Conservation (phyloP, 2,329 filamentous ascomycete genomes). For the Microcera coccophila region DNA sequence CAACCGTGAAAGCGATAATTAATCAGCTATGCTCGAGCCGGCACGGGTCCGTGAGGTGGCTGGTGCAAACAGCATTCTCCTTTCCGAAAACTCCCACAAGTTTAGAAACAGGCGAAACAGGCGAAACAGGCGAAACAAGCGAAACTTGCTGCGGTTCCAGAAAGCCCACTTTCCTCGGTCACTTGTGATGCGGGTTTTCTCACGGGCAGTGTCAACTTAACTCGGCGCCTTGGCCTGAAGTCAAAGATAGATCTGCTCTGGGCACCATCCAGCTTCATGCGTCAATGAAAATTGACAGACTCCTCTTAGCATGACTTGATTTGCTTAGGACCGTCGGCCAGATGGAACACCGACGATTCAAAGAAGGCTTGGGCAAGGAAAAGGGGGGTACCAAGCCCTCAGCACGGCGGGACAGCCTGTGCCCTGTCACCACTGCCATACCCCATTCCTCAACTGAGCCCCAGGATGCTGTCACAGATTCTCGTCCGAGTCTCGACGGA, state of each 20-base stretch:
- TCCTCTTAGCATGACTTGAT: no score
- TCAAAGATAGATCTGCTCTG: no score
- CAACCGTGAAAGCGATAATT: background rate
- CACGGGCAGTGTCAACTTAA: no score
- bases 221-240: no score
- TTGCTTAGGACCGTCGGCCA: background rate
- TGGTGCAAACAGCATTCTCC: constrained; percentile 1
- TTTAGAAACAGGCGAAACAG: constrained; percentile 6
- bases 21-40: background rate
- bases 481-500: constrained; percentile 5
- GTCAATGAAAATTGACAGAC: no score
- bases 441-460: constrained; percentile 1
- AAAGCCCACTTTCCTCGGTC: no score
- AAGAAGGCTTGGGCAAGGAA: constrained; percentile 5
- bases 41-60: constrained; percentile 8
- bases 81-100: background rate
- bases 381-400: constrained; percentile 17
- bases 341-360: background rate
- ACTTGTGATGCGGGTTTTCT: no score
- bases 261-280: no score
- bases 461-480: constrained; percentile 1
- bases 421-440: background rate
- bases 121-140: no score
- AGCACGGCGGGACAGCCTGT: background rate
- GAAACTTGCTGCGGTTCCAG: no score